These are phyloP conservation scores for Fistulinella cinereoalba DNA, from an alignment of 1,284 basidiomycete genomes.

Conservation along the genomic window DNA sequence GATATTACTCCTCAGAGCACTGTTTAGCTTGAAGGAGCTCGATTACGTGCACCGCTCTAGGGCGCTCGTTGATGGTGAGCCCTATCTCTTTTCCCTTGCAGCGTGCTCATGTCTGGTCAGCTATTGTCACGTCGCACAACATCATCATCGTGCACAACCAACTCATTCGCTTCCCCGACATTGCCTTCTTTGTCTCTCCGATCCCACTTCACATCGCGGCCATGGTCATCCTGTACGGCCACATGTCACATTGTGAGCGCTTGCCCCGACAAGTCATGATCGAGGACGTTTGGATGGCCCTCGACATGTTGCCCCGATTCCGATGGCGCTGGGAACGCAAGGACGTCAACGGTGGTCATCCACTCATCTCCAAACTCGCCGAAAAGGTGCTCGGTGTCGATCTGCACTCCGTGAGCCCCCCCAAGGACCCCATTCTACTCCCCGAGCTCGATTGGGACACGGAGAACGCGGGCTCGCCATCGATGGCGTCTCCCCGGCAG, in stretches of 20 bases:
- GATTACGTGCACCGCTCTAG: constrained; percentile 58
- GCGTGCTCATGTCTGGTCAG: constrained; percentile 37
- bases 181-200: constrained; percentile 81
- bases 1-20: constrained; percentile 67
- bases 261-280: constrained; percentile 61
- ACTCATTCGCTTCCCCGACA: constrained; percentile 76
- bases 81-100: neutral
- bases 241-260: constrained; percentile 70
- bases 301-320: constrained; percentile 80
- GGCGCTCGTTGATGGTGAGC: constrained; percentile 71
- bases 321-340: constrained; percentile 85
- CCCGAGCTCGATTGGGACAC: constrained; percentile 71
- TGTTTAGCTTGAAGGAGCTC: constrained; percentile 73
- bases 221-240: constrained; percentile 82
- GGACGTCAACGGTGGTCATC: constrained; percentile 71
- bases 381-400: constrained; percentile 72
- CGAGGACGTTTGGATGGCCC: constrained; percentile 78
- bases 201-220: constrained; percentile 82
- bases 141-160: constrained; percentile 77
- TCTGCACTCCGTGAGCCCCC: constrained; percentile 57
- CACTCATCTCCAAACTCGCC: constrained; percentile 74
- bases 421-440: constrained; percentile 55
- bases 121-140: constrained; percentile 80
- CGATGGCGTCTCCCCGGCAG: constrained; percentile 29
- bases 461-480: constrained; percentile 35